These are phyloP conservation scores for Helminthosporium solani DNA, from an alignment of 2,329 filamentous ascomycete species.

Conservation along the genomic window DNA sequence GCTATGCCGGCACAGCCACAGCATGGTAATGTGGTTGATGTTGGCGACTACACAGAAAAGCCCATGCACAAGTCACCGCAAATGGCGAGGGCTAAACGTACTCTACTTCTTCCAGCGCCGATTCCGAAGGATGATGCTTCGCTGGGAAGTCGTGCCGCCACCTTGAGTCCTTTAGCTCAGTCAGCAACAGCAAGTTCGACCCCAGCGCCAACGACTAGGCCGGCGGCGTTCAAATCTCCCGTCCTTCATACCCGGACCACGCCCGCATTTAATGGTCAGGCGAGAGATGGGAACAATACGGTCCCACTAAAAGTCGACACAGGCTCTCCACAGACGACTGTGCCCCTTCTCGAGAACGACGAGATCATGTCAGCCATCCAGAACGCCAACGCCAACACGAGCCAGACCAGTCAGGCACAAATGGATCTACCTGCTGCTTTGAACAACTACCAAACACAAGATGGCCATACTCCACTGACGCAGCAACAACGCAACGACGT, in stretches of 20 bases:
- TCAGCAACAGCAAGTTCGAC: constrained; percentile 29
- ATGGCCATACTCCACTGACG: constrained; percentile 49
- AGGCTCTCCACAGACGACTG: constrained; percentile 35
- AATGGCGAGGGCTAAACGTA: constrained; percentile 41
- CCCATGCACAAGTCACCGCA: constrained; percentile 33
- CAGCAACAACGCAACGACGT: constrained; percentile 50
- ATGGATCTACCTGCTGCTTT: constrained; percentile 51
- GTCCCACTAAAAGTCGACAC: constrained; percentile 44
- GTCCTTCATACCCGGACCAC: constrained; percentile 18
- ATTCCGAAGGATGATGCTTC: constrained; percentile 28
- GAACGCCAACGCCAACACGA: constrained; percentile 45
- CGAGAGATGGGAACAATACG: constrained; percentile 14
- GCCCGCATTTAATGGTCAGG: constrained; percentile 9
- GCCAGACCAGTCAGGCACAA: constrained; percentile 31
- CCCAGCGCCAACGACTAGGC: constrained; percentile 18
- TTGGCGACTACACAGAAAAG: constrained; percentile 55
- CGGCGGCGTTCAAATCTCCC: constrained; percentile 26
- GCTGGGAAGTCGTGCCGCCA: constrained; percentile 31
- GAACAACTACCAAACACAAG: constrained; percentile 50
- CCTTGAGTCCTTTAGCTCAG: constrained; percentile 31
- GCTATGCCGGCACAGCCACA: constrained; percentile 62
- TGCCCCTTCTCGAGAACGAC: constrained; percentile 43
- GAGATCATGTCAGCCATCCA: constrained; percentile 55
- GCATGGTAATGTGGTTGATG: constrained; percentile 63
- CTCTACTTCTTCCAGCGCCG: constrained; percentile 40